Conservation (phyloP, 768 basidiomycete species). For the Chlorophyllum brunneum region DNA sequence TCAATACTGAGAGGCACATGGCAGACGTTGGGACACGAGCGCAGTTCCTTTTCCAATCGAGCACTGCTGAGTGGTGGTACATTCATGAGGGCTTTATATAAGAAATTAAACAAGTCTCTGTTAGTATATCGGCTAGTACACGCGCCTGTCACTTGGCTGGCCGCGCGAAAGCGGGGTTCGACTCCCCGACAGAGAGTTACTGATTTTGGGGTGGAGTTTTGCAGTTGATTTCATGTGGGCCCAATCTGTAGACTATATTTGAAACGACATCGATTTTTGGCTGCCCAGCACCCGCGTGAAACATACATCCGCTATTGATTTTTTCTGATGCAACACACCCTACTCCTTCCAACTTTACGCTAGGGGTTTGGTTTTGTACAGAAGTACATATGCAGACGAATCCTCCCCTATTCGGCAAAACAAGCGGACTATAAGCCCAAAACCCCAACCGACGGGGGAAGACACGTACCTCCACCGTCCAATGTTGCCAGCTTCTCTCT, state of each 20-base stretch:
- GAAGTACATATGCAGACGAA: slow-evolving; percentile 16
- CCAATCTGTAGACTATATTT: no score
- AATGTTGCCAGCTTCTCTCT: slow-evolving; percentile 79
- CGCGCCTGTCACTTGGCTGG: slow-evolving; percentile 14
- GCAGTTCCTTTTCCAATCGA: no score
- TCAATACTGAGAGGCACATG: no score
- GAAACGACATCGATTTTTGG: not conserved
- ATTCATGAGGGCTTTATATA: no score
- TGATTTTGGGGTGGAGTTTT: not conserved
- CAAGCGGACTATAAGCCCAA: slow-evolving; percentile 68
- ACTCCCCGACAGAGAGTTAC: slow-evolving; percentile 17
- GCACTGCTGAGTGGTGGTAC: no score
- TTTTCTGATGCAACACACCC: not conserved
- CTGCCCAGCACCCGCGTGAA: not conserved
- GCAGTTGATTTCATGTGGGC: not conserved
- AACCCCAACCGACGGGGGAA: slow-evolving; percentile 63
- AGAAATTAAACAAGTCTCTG: slow-evolving; percentile 10
- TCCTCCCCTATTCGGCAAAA: slow-evolving; percentile 57
- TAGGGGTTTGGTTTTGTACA: slow-evolving; percentile 14
- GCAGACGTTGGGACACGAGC: no score
- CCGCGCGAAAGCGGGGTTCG: slow-evolving; percentile 19
- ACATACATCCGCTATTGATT: not conserved
- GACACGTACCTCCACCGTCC: slow-evolving; percentile 67
- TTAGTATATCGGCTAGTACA: slow-evolving; percentile 15
- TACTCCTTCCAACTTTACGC: no score